Conservation (phyloP, 257 asterid species). For the Linderniella brevidens region DNA sequence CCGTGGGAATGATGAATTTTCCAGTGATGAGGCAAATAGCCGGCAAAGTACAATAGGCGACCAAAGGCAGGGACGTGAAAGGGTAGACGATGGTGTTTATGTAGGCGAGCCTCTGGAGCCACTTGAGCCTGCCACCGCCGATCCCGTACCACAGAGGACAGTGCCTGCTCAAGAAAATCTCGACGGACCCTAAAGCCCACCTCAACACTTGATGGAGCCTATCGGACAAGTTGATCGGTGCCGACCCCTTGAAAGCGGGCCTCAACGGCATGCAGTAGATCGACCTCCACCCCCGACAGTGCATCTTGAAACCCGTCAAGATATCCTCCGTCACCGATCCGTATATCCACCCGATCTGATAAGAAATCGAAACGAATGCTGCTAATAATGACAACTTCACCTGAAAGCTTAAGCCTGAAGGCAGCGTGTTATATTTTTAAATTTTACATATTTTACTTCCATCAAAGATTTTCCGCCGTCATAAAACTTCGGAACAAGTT, state of each 20-base stretch:
- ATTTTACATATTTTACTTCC: too few species aligned
- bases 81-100: slow-evolving; percentile 91
- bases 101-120: slow-evolving; percentile 86
- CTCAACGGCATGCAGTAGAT: slow-evolving; percentile 90
- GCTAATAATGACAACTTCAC: slow-evolving; percentile 1
- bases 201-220: slow-evolving; percentile 91
- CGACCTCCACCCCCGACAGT: slow-evolving; percentile 98
- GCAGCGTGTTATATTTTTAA: too few species aligned
- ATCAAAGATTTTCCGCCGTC: too few species aligned
- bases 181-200: slow-evolving; percentile 95
- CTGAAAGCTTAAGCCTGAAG: not conserved
- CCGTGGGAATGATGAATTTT: slow-evolving; percentile 94
- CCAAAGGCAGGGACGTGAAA: slow-evolving; percentile 84
- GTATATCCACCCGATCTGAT: slow-evolving; percentile 92
- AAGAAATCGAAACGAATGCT: slow-evolving; percentile 4
- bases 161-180: slow-evolving; percentile 85
- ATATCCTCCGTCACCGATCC: slow-evolving; percentile 98
- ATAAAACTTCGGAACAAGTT: too few species aligned
- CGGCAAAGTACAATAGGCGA: slow-evolving; percentile 74
- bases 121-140: slow-evolving; percentile 82
- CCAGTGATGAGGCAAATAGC: slow-evolving; percentile 90
- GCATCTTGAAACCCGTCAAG: slow-evolving; percentile 96
- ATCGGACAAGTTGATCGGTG: slow-evolving; percentile 95
- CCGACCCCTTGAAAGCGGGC: slow-evolving; percentile 96
- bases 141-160: slow-evolving; percentile 96